phyloP scores from a whole-genome alignment of 768 basidiomycete genomes.

The Erythrobasidium yunnanense region DNA sequence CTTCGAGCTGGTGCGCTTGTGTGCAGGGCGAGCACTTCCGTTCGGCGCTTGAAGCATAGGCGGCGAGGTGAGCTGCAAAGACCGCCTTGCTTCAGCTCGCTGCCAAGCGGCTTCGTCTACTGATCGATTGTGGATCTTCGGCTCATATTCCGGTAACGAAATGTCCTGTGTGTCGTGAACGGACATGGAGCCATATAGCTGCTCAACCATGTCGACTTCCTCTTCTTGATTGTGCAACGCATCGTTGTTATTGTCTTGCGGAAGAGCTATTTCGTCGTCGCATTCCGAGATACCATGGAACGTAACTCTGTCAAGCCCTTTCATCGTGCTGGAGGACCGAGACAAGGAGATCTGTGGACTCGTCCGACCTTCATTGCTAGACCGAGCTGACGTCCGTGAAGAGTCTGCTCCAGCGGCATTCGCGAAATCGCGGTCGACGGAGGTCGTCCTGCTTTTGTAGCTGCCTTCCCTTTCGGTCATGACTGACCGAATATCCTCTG shows the following conservation, averaged over 20 bases:
- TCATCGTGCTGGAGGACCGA: no score
- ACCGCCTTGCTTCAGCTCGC: slow-evolving; percentile 1
- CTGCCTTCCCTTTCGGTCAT: slow-evolving; percentile 42
- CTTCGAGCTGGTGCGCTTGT: neutral
- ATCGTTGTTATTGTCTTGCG: no score
- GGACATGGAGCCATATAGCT: slow-evolving; percentile 72
- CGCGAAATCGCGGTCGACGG: neutral
- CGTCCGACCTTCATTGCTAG: no score
- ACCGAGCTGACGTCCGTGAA: no score
- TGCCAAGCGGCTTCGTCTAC: slow-evolving; percentile 37
- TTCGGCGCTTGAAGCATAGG: no score
- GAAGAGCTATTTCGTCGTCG: no score
- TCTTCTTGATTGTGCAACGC: slow-evolving; percentile 50
- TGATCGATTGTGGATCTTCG: slow-evolving; percentile 51
- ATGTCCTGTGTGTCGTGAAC: slow-evolving; percentile 44
- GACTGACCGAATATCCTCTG: slow-evolving; percentile 59
- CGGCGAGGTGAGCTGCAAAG: slow-evolving; percentile 1
- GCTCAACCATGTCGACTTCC: slow-evolving; percentile 94
- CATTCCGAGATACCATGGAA: no score
- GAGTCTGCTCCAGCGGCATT: no score
- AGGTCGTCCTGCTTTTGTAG: neutral
- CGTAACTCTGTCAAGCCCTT: no score
- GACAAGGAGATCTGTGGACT: no score
- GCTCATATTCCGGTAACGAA: slow-evolving; percentile 30
- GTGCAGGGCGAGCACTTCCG: no score